Evolutionary conservation across 768 basidiomycete genomes (phyloP).

Genomic region (Mycena vitilis): DNA sequence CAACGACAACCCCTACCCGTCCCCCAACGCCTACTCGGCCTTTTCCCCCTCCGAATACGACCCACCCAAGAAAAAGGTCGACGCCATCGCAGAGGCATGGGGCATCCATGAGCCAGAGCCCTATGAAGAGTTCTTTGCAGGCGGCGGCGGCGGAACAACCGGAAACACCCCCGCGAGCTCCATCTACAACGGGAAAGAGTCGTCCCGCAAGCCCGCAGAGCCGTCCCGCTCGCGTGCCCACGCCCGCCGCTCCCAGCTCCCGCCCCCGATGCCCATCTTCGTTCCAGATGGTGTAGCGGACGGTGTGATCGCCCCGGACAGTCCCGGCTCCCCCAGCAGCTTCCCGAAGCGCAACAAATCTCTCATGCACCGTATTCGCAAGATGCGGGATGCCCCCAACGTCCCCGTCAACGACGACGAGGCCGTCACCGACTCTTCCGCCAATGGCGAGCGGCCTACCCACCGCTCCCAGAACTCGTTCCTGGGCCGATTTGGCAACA

Average conservation of each 20-base stretch:
- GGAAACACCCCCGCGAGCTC: slow-evolving; percentile 74
- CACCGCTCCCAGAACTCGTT: slow-evolving; percentile 82
- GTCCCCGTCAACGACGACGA: slow-evolving; percentile 72
- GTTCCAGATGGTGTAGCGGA: slow-evolving; percentile 65
- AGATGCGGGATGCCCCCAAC: slow-evolving; percentile 89
- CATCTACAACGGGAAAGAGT: slow-evolving; percentile 75
- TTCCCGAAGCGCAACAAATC: slow-evolving; percentile 81
- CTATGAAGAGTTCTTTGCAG: slow-evolving; percentile 90
- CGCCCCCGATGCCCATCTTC: slow-evolving; percentile 88
- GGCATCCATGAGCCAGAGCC: slow-evolving; percentile 94
- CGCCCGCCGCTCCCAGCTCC: slow-evolving; percentile 66
- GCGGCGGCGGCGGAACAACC: slow-evolving; percentile 66
- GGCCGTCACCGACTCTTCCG: slow-evolving; percentile 46
- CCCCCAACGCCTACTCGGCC: slow-evolving; percentile 57
- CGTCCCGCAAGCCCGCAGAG: slow-evolving; percentile 42
- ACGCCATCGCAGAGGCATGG: slow-evolving; percentile 93
- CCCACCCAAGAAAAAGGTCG: slow-evolving; percentile 85
- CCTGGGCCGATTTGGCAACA: slow-evolving; percentile 74
- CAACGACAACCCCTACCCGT: slow-evolving; percentile 63
- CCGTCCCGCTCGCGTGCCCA: slow-evolving; percentile 48
- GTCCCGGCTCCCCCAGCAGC: slow-evolving; percentile 52
- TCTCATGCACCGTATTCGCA: slow-evolving; percentile 88
- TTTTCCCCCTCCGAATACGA: slow-evolving; percentile 66
- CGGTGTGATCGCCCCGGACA: slow-evolving; percentile 52
- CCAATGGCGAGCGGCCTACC: slow-evolving; percentile 61